Evolutionary conservation across 1,284 basidiomycete genomes (phyloP), one percentile per base, ranked within the genome.

Genomic region (Malassezia yamatoensis): DNA sequence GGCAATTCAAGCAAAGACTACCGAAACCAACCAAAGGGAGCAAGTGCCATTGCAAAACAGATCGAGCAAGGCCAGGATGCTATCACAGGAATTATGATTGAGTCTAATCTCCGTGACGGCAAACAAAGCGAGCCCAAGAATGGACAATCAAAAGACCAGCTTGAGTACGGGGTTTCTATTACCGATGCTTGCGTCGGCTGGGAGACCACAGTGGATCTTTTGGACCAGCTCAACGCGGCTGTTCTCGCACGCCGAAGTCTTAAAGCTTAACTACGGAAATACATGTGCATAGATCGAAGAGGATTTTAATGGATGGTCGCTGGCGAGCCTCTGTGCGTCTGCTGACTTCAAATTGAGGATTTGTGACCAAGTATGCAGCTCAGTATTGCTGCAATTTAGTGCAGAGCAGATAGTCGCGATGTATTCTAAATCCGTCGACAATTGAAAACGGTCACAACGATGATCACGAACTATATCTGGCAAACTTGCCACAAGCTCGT

Each of bases 81-180:
- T 53, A 88, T 96, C 76, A 90, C 87, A 1, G 91, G 93, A 59
- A 88, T 96, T 63, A 96, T 96, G 91, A 83, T 98, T 74, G 93
- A 98, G 79, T 87, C 84, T 38, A 87, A 96, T 76, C 83, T 96
- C 76, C 85, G 86, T 70, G 85, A 74, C 60, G 73, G 73, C 52
- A 71, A 72, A 60, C 73, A 75, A 61, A 59, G 64, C 43, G 70
- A 72, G 59, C 73, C 73, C 24, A 71, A 74, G 63, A 60, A 65
- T 34, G 73, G 73, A 18, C 40, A 61, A 44, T 60, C 61, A 13
- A 62, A 66, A 39, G 62, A 63, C 41, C 58, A 60, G 12, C 61
- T 75, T 42, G 61, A 71, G 51, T 72, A 72, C 55, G 73, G 72
- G n/a, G 72, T 74, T 43, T 67, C 64, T 44, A 72, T 75, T 37